Percentiles rank a stretch among this genome's conserved stretches.
Evolutionary conservation across 352 stramenopile species (phyloP).

Genomic region (Globisporangium lucens): DNA sequence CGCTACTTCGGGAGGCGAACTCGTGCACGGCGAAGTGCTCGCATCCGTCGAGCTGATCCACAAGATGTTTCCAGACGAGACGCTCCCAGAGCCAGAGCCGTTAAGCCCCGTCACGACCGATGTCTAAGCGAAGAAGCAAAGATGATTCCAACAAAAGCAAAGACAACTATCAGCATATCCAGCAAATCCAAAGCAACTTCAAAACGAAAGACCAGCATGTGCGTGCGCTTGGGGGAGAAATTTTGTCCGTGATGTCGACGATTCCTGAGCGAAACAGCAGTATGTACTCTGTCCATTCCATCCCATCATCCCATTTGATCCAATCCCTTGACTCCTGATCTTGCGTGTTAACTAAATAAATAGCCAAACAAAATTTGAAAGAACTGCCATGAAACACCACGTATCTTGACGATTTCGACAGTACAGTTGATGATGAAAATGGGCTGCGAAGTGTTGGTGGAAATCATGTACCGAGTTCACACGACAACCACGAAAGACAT

Average conservation of each 20-base stretch:
- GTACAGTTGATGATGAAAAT: background rate
- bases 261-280: constrained; percentile 4
- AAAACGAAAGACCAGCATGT: background rate
- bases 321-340: background rate
- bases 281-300: constrained; percentile 1
- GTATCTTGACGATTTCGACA: background rate
- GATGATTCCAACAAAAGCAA: background rate
- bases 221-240: constrained; percentile 4
- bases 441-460: background rate
- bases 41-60: constrained; percentile 54
- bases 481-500: background rate
- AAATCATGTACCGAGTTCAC: background rate
- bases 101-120: constrained; percentile 14
- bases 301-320: constrained; percentile 1
- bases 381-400: background rate
- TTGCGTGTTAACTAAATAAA: constrained; percentile 13
- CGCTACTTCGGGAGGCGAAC: constrained; percentile 20
- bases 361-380: constrained; percentile 7
- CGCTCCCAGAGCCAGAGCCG: constrained; percentile 40
- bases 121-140: constrained; percentile 5
- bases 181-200: background rate
- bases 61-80: constrained; percentile 57
- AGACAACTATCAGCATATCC: background rate
- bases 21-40: constrained; percentile 53
- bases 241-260: constrained; percentile 6